Evolutionary conservation across 208 protist species (phyloP).

Genomic region (Trypanosoma boissoni): DNA sequence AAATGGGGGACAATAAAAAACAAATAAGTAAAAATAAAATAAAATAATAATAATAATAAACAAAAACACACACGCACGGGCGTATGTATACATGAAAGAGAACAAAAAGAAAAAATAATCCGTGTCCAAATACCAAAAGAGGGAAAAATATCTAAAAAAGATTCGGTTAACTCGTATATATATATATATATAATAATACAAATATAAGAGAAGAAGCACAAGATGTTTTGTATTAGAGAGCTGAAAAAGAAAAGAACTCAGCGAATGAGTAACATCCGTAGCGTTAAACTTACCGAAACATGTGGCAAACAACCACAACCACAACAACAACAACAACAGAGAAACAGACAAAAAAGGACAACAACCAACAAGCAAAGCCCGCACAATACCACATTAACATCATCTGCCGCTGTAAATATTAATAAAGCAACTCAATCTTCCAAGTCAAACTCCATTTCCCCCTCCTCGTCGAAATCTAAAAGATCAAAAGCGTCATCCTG

Average conservation of each 20-base stretch:
- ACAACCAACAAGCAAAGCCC: no score
- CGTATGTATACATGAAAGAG: no score
- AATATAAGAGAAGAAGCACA: neutral
- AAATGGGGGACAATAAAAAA: neutral
- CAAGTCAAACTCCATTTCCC: constrained; percentile 75
- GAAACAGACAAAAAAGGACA: no score
- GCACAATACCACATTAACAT: no score
- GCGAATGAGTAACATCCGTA: neutral
- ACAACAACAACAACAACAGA: no score
- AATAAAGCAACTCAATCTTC: no score
- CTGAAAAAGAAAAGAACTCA: neutral
- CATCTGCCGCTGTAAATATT: no score
- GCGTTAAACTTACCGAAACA: no score
- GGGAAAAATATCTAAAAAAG: constrained; percentile 7
- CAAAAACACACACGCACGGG: no score
- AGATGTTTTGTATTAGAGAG: neutral
- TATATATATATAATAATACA: neutral
- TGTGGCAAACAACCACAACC: no score
- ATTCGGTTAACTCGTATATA: neutral
- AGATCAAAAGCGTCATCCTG: constrained; percentile 74
- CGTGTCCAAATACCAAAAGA: neutral
- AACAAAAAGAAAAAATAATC: constrained; percentile 8
- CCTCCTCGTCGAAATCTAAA: constrained; percentile 33
- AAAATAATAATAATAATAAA: neutral
- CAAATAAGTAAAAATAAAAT: neutral